Conservation (phyloP, 75 land plant genomes). For the Pinus tabuliformis region DNA sequence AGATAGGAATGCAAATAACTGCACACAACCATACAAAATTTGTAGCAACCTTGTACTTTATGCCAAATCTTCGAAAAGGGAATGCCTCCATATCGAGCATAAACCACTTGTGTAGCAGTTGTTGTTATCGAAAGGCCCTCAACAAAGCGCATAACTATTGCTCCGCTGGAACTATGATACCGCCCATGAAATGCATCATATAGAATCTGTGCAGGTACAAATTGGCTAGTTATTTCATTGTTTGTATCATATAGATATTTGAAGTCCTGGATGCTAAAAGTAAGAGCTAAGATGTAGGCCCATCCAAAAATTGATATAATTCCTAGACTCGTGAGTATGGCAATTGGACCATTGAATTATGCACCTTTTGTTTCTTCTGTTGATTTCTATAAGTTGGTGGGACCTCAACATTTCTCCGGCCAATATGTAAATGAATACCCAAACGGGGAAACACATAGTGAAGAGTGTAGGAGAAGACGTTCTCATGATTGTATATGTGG, state of each 20-base stretch:
- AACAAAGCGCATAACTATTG: slow-evolving; percentile 59
- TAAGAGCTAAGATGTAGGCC: slow-evolving; percentile 40
- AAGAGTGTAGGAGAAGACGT: too few relatives aligned
- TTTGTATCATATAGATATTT: slow-evolving; percentile 58
- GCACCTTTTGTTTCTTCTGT: slow-evolving; percentile 60
- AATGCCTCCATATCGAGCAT: slow-evolving; percentile 72
- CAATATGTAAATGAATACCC: too few relatives aligned
- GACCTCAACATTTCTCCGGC: too few relatives aligned
- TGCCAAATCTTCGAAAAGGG: slow-evolving; percentile 76
- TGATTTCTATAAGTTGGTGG: not conserved
- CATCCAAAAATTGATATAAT: slow-evolving; percentile 48
- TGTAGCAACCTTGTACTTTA: slow-evolving; percentile 63
- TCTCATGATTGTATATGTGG: too few relatives aligned
- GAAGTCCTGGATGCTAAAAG: slow-evolving; percentile 82
- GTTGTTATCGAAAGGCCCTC: slow-evolving; percentile 89
- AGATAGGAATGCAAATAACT: slow-evolving; percentile 69
- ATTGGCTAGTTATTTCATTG: slow-evolving; percentile 72
- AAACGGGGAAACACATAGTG: too few relatives aligned
- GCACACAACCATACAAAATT: slow-evolving; percentile 94
- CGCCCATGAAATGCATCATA: slow-evolving; percentile 94
- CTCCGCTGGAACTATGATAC: slow-evolving; percentile 63
- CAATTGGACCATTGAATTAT: too few relatives aligned
- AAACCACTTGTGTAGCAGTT: slow-evolving; percentile 88
- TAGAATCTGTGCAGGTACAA: slow-evolving; percentile 82
- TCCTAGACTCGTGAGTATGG: slow-evolving; percentile 79